These are phyloP conservation scores for Aspergillus calidoustus DNA, from an alignment of 2,329 filamentous ascomycete genomes.

Conservation along the genomic window DNA sequence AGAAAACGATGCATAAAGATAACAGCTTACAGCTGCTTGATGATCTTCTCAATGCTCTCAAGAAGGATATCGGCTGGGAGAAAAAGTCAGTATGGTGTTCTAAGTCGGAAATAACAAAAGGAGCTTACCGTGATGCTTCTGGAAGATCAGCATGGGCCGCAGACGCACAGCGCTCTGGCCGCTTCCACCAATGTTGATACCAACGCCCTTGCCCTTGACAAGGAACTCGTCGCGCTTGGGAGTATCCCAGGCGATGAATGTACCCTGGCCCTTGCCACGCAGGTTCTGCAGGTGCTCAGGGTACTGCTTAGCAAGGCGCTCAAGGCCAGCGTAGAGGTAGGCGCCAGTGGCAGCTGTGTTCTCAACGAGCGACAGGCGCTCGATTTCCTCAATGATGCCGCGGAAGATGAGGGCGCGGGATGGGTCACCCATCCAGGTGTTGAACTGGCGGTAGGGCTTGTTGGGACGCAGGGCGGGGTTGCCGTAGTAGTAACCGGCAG, in stretches of 20 bases:
- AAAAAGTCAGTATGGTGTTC: slow-evolving; percentile 22
- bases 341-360: slow-evolving; percentile 78
- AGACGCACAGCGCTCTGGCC: slow-evolving; percentile 76
- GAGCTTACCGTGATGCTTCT: slow-evolving; percentile 75
- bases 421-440: slow-evolving; percentile 97
- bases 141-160: slow-evolving; percentile 89
- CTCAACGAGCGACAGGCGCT: slow-evolving; percentile 75
- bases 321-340: slow-evolving; percentile 75
- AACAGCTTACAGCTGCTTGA: slow-evolving; percentile 49
- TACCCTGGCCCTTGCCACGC: slow-evolving; percentile 84
- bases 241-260: slow-evolving; percentile 91
- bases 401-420: slow-evolving; percentile 83
- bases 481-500: slow-evolving; percentile 89
- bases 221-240: slow-evolving; percentile 80
- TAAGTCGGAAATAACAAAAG: slow-evolving; percentile 1
- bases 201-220: slow-evolving; percentile 74
- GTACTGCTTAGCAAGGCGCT: slow-evolving; percentile 69
- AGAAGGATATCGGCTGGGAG: slow-evolving; percentile 73
- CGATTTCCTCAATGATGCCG: slow-evolving; percentile 80
- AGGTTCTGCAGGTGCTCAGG: slow-evolving; percentile 81
- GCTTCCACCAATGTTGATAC: slow-evolving; percentile 86
- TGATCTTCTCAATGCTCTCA: slow-evolving; percentile 76
- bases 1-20: slow-evolving; percentile 3
- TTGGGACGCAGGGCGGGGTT: slow-evolving; percentile 81
- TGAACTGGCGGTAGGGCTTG: slow-evolving; percentile 95